Percentiles rank a stretch among this genome's conserved stretches.
Conservation (phyloP, 1,284 basidiomycete species). For the Ceratobasidium sp. region DNA sequence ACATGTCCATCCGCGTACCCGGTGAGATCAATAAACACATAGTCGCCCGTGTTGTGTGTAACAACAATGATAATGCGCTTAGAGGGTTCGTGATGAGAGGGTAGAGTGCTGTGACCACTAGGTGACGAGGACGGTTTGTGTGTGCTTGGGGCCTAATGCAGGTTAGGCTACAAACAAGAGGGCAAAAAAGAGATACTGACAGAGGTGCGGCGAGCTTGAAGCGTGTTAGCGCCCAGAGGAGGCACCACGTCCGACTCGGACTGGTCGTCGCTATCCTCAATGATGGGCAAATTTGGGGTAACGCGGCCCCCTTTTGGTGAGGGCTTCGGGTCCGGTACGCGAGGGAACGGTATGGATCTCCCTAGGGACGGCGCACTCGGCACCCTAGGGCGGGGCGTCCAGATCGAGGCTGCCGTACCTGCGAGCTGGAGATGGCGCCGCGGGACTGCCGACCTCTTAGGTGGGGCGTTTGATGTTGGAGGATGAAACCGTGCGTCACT, state of each 20-base stretch:
- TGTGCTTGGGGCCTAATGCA: not conserved
- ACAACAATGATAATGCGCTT: slow-evolving; percentile 77
- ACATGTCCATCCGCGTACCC: slow-evolving; percentile 75
- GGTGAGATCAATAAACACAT: slow-evolving; percentile 83
- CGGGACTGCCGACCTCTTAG: too few species aligned
- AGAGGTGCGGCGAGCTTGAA: not conserved
- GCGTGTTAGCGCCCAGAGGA: not conserved
- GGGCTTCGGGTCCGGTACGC: too few species aligned
- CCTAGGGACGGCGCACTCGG: too few species aligned
- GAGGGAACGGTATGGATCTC: too few species aligned
- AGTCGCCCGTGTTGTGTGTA: slow-evolving; percentile 85
- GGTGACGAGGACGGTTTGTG: not conserved
- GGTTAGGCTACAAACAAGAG: too few species aligned
- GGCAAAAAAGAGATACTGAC: not conserved
- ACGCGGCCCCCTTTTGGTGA: not conserved
- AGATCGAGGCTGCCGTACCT: too few species aligned
- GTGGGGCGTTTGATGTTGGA: too few species aligned
- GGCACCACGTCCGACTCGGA: not conserved
- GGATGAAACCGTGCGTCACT: too few species aligned
- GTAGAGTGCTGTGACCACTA: not conserved
- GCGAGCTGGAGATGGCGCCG: too few species aligned
- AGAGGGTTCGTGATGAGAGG: not conserved
- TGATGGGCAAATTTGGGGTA: slow-evolving; percentile 5
- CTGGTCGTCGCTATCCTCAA: slow-evolving; percentile 11
- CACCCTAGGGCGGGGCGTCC: too few species aligned